Evolutionary conservation across 495 filamentous ascomycete species (phyloP), one percentile per base, ranked within the genome.

Genomic region (Rhypophila decipiens): DNA sequence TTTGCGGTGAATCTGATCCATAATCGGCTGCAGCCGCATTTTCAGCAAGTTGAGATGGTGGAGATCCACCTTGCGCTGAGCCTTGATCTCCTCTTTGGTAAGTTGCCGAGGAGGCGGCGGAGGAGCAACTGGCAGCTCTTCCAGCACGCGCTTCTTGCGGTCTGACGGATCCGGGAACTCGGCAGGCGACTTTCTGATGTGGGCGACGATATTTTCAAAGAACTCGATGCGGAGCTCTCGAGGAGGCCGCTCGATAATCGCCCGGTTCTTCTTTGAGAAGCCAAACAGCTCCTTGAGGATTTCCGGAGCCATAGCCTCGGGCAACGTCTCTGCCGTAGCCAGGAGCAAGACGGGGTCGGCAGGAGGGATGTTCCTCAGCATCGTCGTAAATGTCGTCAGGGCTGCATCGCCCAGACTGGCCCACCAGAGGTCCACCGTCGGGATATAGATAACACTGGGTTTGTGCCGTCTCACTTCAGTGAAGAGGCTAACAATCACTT

Each of bases 401-500:
- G 62, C 59, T 17, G 71, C 49, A 3, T 73, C 73, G n/a, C 72
- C 69, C 11, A 96, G 66, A 20, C 82, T 88, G 8, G 73, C 65
- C 55, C 85, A 88, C 94, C 94, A 98, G 24, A 79, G 70, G 39
- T 96, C 87, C 50, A 96, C 78, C 52, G 86, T 82, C 0, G 94
- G 93, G 39, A 98, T 85, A 69, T 86, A 97, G 47, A 98, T 95
- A 19, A 98, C 87, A 67, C 89, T 90, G 8, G 94, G 93, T 65
- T 94, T 96, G 55, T 96, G 89, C 34, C 90, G 80, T 59, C 87
- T 87, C 12, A 94, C 87, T 68, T 98, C 93, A 0, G 84, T 76
- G 60, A 98, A 98, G 1, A 91, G 73, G 55, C 90, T 85, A 20
- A 95, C 87, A 34, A 98, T 78, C 17, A 88, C 83, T 53, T 90